Evolutionary conservation across 768 basidiomycete genomes (phyloP).

Genomic region (Russula vinacea): DNA sequence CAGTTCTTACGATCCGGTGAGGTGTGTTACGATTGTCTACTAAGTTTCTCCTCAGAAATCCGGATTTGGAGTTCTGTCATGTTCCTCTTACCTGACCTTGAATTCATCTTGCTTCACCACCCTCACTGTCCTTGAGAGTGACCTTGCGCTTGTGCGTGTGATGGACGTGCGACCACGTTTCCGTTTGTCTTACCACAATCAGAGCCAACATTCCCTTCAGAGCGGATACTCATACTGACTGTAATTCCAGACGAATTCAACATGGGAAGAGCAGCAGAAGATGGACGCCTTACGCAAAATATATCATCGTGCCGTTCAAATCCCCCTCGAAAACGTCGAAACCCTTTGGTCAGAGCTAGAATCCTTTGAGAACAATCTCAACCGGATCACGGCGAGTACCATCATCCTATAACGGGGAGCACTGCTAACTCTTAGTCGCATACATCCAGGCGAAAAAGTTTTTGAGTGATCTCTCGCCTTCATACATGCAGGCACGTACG

Average conservation of each 20-base stretch:
- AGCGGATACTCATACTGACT: conserved; percentile 24
- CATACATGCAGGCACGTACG: conserved; percentile 93
- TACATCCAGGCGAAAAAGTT: conserved; percentile 82
- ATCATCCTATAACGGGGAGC: not conserved
- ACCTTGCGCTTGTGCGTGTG: conserved; percentile 26
- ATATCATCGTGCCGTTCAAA: conserved; percentile 91
- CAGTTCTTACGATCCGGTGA: conserved; percentile 79
- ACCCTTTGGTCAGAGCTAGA: conserved; percentile 92
- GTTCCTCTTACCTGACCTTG: conserved; percentile 27
- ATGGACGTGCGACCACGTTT: conserved; percentile 22
- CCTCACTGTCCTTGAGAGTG: conserved; percentile 24
- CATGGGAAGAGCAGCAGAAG: conserved; percentile 95
- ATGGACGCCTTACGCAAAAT: conserved; percentile 90
- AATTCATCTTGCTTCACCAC: conserved; percentile 27
- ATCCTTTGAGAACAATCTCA: conserved; percentile 83
- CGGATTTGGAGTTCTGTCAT: conserved; percentile 20
- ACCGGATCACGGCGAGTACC: conserved; percentile 67
- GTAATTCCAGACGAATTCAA: conserved; percentile 56
- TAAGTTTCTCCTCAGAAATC: conserved; percentile 14
- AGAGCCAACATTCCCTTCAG: conserved; percentile 15
- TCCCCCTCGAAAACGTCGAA: conserved; percentile 92
- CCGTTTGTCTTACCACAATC: conserved; percentile 17
- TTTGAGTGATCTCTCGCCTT: conserved; percentile 85
- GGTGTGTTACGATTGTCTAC: conserved; percentile 44
- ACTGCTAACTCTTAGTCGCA: not conserved